Base-by-base conservation (phyloP, 2,329 filamentous ascomycete species). In the Trichoderma koningiopsis region DNA sequence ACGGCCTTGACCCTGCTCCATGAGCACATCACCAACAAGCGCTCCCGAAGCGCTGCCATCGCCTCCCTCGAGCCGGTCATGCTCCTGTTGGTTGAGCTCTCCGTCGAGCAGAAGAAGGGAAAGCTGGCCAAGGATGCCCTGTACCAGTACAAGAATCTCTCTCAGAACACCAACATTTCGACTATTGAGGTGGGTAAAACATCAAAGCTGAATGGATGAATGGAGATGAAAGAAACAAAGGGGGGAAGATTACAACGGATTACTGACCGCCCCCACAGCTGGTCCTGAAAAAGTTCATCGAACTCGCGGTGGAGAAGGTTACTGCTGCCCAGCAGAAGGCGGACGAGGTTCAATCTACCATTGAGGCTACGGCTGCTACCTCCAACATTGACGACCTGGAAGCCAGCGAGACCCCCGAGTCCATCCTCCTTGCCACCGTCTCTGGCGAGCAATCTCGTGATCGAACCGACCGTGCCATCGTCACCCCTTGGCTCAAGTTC, bases 61-160 rank as follows among this genome's bases (percentile, higher is more conserved):
- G 89, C 91, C 73, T 96, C 94, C 66, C 85, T 99, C 79, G 96
- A 99, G 89, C 96, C 96, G 74, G 95, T 99, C 74, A 98, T 99
- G 94, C 87, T 98, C 82, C 91, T 97, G 75, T 91, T 99, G 79
- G 95, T 99, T 77, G 94, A 98, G 83, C 89, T 98, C 70, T 97
- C 92, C 75, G 96, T 99, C 77, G 95, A 98, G 79, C 90, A 97
- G 77, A 94, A 96, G 84, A 99, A 98, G 85, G 96, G 96, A 76
- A 99, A 99, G 84, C 88, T 96, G 71, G 96, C 95, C 81, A 99
- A 99, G 87, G 96, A 99, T 84, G 96, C 96, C 71, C 88, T 99
- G 60, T 99, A 98, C 82, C 96, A 97, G 82, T 99, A 99, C 88
- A 99, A 99, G 88, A 99, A 99, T 82, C 98, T 97, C 75, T 95